Evolutionary conservation across 805 yeast species (phyloP), one percentile per base, ranked within the genome.

Genomic region (Saturnispora dispora): DNA sequence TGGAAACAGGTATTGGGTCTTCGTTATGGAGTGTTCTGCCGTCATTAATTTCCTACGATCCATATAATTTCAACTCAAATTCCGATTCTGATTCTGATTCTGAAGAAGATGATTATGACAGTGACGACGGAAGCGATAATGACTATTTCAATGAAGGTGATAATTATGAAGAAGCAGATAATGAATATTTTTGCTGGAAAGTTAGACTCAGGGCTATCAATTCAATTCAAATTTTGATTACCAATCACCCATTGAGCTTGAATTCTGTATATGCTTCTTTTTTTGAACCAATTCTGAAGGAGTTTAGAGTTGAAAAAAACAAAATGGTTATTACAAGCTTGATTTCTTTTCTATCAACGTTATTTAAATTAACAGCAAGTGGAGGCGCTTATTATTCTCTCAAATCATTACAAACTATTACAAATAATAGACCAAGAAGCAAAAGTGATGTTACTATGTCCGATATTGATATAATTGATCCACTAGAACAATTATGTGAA

Each of bases 171-270:
- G 63, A 60, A 25, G 71, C 69, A 17, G 68, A 65, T 20, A 70
- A 69, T 32, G 39, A 47, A 18, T 18, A 33, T 23, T 22, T 33
- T 22, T 41, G 70, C 1, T 82, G 90, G 85, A 82, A 78, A 55
- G 65, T 85, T 18, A 69, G 93, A 53, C 68, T 77, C 41, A 75
- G 74, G 49, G 66, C 86, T 0, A 71, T 78, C 6, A 67, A 65
- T 30, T 59, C 81, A 33, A 58, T 76, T 7, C 63, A 71, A 17
- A 59, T 72, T 0, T 52, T 77, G 13, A 64, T 76, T n/a, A 59
- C 58, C 3, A 56, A 60, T 2, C 69, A 67, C 48, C 78, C 82
- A 2, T 49, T 53, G 1, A 51, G 61, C 1, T 58, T 79, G 17
- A 63, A 71, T 5, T 41, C 57, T 2, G 53, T 77, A 8, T 73